Evolutionary conservation across 169 alveolate genomes (phyloP), one percentile per base, ranked within the genome.

Genomic region (Cytauxzoon felis): DNA sequence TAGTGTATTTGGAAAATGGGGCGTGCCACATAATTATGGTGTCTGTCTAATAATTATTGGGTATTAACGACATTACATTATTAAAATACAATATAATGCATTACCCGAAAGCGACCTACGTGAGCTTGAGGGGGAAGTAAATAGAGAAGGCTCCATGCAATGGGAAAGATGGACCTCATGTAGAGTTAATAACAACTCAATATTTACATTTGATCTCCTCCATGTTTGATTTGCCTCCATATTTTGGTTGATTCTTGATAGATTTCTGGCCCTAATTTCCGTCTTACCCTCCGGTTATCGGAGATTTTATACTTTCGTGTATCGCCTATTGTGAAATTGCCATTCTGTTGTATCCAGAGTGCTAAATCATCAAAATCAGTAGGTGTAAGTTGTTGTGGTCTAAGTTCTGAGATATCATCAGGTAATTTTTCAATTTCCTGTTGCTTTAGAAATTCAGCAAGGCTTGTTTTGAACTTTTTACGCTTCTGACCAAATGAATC

Each of bases 351-450:
- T 45, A 79, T 33, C 41, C 78, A 34, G 29, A 49, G 60, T 0
- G 89, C 75, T 7, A 86, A 84, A 9, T 73, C 71, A 9, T 78
- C 53, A 65, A 81, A 86, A 8, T 80, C 87, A 26, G 49, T 16
- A 1, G 92, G 89, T 24, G 69, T 11, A 27, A 86, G 29, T 43
- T 80, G 84, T 59, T 80, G 89, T n/a, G 89, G 89, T 13, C 92
- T 59, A 16, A 67, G 29, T 21, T 86, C 70, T 32, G 57, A 61
- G 23, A 80, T 57, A n/a, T 51, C 51, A 8, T 52, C 53, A 3
- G 92, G 89, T 2, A 81, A 34, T 30, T 67, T 34, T 19, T 63
- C 23, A 19, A 59, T 54, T 33, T 72, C 62, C 45, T 64, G 63
- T 58, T 81, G 67, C 29, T 41, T 42, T 32, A 86, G 50, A 32